Conservation (phyloP, 306 rosid species). For the Cicer yamashitae region DNA sequence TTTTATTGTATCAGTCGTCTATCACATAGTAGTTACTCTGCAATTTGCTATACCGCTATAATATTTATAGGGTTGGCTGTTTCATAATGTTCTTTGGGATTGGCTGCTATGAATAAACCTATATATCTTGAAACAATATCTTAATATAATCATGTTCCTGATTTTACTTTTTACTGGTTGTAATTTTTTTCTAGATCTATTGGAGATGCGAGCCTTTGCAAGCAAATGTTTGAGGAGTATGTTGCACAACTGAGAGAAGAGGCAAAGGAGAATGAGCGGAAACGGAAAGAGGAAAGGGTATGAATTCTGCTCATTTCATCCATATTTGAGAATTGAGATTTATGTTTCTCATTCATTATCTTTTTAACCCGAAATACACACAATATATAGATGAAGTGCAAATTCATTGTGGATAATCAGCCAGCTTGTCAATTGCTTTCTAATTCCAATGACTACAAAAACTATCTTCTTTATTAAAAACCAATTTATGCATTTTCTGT, state of each 20-base stretch:
- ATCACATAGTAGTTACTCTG: neutral
- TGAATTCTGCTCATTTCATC: constrained; percentile 38
- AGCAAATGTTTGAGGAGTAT: constrained; percentile 76
- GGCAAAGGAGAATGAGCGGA: constrained; percentile 77
- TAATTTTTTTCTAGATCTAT: constrained; percentile 61
- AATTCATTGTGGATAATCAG: neutral
- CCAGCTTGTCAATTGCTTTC: constrained; percentile 9
- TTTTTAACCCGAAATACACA: neutral
- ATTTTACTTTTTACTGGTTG: constrained; percentile 43
- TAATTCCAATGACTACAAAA: constrained; percentile 9
- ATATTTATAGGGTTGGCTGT: neutral
- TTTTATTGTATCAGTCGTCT: neutral
- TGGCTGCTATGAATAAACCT: neutral
- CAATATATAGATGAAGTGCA: constrained; percentile 10
- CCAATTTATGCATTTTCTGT: constrained; percentile 6
- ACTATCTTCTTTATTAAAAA: neutral
- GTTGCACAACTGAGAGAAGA: constrained; percentile 75
- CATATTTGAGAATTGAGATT: constrained; percentile 36
- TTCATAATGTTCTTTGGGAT: neutral
- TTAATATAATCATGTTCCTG: constrained; percentile 16
- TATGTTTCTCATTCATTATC: constrained; percentile 35
- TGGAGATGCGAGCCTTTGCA: constrained; percentile 74
- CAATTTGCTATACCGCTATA: neutral
- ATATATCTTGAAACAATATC: constrained; percentile 15
- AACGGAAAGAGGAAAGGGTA: constrained; percentile 92